Conservation (phyloP, 2,329 filamentous ascomycete species). For the Fusarium sp. region DNA sequence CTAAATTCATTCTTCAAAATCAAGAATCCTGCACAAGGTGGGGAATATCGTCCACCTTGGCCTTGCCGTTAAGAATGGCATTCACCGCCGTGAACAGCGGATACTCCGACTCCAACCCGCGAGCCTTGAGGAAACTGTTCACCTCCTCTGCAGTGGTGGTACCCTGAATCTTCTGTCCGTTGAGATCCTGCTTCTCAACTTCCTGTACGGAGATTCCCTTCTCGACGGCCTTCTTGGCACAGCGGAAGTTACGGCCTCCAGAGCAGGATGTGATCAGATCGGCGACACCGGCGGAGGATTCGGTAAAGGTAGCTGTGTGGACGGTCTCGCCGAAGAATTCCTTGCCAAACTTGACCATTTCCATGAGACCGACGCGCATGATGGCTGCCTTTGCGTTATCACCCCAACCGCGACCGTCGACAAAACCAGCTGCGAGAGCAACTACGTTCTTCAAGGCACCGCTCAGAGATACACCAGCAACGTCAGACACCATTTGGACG, state of each 20-base stretch:
- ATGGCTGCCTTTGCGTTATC: conserved; percentile 99
- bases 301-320: conserved; percentile 89
- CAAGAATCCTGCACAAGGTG: conserved; percentile 66
- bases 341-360: conserved; percentile 97
- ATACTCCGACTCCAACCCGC: conserved; percentile 84
- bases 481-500: conserved; percentile 91
- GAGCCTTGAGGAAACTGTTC: conserved; percentile 84
- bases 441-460: conserved; percentile 98
- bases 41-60: conserved; percentile 84
- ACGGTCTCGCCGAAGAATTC: conserved; percentile 90
- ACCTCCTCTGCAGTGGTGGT: conserved; percentile 93
- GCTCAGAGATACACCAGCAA: conserved; percentile 95
- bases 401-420: conserved; percentile 95
- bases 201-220: conserved; percentile 84
- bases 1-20: conserved; percentile 4
- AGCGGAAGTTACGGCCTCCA: conserved; percentile 93
- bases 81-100: conserved; percentile 93
- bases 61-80: conserved; percentile 79
- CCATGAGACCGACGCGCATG: conserved; percentile 94
- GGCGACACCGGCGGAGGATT: conserved; percentile 93
- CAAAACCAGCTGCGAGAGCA: conserved; percentile 92
- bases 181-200: conserved; percentile 89
- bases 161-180: conserved; percentile 96
- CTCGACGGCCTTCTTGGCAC: conserved; percentile 88
- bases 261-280: conserved; percentile 95